Conservation (phyloP, 1,284 basidiomycete genomes). For the Phlebopus sp. region DNA sequence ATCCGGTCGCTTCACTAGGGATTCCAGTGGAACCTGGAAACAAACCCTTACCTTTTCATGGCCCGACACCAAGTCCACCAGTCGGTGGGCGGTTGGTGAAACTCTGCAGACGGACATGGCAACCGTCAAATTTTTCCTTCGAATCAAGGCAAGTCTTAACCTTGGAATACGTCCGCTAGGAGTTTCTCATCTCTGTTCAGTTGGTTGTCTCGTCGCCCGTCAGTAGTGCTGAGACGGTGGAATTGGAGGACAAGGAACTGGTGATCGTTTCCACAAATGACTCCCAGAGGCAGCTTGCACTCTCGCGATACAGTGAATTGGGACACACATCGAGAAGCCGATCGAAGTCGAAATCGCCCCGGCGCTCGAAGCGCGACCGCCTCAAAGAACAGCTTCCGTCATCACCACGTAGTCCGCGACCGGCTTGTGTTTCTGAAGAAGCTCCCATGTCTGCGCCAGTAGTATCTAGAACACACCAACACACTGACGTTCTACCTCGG, state of each 20-base stretch:
- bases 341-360: constrained; percentile 63
- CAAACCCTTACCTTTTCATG: constrained; percentile 68
- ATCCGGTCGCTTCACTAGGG: constrained; percentile 51
- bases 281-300: constrained; percentile 62
- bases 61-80: constrained; percentile 64
- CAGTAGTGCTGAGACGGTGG: constrained; percentile 57
- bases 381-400: constrained; percentile 37
- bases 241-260: constrained; percentile 67
- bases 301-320: constrained; percentile 56
- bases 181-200: constrained; percentile 33
- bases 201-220: constrained; percentile 54
- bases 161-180: constrained; percentile 6
- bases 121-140: constrained; percentile 67
- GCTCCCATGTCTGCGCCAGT: constrained; percentile 8
- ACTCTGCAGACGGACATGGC: constrained; percentile 64
- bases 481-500: constrained; percentile 8
- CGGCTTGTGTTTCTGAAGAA: constrained; percentile 10
- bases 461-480: constrained; percentile 3
- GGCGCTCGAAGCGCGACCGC: constrained; percentile 38
- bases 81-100: constrained; percentile 75
- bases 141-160: constrained; percentile 53
- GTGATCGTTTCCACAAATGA: constrained; percentile 65
- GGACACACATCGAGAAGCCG: constrained; percentile 35
- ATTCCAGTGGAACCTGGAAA: constrained; percentile 54
- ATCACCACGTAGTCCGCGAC: constrained; percentile 29